Conservation (phyloP, 2,329 filamentous ascomycete species). For the Coleophoma crateriformis region DNA sequence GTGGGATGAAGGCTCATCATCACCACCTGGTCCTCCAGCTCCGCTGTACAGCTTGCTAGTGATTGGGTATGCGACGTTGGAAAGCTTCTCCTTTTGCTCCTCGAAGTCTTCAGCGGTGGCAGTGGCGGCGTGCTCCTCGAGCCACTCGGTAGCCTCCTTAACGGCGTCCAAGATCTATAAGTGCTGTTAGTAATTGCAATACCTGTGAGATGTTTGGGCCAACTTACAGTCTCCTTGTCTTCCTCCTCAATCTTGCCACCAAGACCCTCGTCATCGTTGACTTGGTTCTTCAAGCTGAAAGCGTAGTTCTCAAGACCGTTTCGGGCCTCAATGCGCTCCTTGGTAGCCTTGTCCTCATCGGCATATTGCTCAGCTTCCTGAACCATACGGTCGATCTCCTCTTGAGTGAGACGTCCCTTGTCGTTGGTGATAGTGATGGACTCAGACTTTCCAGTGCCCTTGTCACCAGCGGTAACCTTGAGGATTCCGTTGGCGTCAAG, state of each 20-base stretch:
- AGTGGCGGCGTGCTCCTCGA: conserved; percentile 86
- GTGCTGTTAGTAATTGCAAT: conserved; percentile 24
- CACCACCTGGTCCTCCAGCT: conserved; percentile 57
- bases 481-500: conserved; percentile 98
- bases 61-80: conserved; percentile 94
- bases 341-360: conserved; percentile 97
- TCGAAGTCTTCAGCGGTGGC: conserved; percentile 93
- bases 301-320: conserved; percentile 99
- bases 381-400: conserved; percentile 99
- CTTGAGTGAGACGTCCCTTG: conserved; percentile 92
- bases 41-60: conserved; percentile 90
- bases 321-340: conserved; percentile 92
- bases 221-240: conserved; percentile 87
- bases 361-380: conserved; percentile 97
- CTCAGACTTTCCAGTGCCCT: conserved; percentile 96
- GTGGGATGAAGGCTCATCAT: conserved; percentile 62
- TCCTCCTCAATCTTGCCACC: conserved; percentile 98
- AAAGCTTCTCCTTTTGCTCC: conserved; percentile 99
- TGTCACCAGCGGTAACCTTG: conserved; percentile 92
- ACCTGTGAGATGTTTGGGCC: not conserved
- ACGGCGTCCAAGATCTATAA: conserved; percentile 79
- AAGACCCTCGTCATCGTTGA: conserved; percentile 92
- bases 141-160: conserved; percentile 96
- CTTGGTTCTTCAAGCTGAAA: conserved; percentile 98
- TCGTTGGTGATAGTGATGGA: conserved; percentile 99